A percentile compares a stretch with the other conserved stretches of the same genome.
These are phyloP conservation scores for Phaffia rhodozyma DNA, from an alignment of 1,284 basidiomycete genomes.

Conservation along the genomic window DNA sequence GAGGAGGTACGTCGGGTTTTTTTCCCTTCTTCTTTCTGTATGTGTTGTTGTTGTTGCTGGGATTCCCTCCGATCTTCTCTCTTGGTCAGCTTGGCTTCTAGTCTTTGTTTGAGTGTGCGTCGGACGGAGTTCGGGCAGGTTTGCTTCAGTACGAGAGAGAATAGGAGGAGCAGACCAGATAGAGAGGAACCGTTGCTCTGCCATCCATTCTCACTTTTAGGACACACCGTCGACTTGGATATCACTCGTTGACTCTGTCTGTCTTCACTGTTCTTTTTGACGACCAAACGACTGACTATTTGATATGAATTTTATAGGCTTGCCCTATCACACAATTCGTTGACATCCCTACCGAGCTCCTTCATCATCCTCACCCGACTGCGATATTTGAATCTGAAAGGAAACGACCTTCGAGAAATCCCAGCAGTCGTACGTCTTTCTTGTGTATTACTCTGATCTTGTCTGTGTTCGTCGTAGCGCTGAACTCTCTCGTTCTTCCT, in stretches of 20 bases:
- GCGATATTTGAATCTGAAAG: slow-evolving; percentile 85
- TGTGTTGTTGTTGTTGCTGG: background rate
- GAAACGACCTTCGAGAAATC: slow-evolving; percentile 71
- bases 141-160: too few relatives aligned
- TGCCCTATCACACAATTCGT: slow-evolving; percentile 72
- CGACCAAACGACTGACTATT: background rate
- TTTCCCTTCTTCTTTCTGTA: background rate
- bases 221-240: background rate
- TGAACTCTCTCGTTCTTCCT: background rate
- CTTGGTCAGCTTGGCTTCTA: slow-evolving; percentile 7
- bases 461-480: background rate
- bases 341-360: slow-evolving; percentile 64
- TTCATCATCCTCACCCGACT: slow-evolving; percentile 66
- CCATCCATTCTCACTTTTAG: background rate
- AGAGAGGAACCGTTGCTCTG: background rate
- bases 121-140: too few relatives aligned
- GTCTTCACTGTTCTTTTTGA: too few relatives aligned
- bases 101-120: slow-evolving; percentile 1
- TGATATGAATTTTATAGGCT: slow-evolving; percentile 43
- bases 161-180: too few relatives aligned
- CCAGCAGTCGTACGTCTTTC: slow-evolving; percentile 65
- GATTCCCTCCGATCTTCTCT: background rate
- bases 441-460: background rate
- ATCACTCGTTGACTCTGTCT: background rate
- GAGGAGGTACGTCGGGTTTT: slow-evolving; percentile 47